Conservation (phyloP, 768 basidiomycete species). For the Paxillus rubicundulus region DNA sequence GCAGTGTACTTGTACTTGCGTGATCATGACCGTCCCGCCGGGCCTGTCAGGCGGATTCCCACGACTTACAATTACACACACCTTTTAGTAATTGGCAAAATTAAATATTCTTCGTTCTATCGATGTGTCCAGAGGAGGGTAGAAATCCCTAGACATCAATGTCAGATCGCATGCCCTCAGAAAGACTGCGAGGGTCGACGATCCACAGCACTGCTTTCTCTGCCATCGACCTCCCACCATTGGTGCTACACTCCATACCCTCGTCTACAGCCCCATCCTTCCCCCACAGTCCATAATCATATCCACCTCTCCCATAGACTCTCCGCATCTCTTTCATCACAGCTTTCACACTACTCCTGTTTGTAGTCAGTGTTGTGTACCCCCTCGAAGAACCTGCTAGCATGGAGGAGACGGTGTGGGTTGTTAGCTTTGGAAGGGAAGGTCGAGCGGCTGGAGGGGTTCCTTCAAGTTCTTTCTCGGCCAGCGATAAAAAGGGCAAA, state of each 20-base stretch:
- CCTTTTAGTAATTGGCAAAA: too few relatives aligned
- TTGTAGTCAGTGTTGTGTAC: conserved; percentile 89
- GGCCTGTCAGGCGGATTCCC: too few relatives aligned
- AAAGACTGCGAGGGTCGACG: conserved; percentile 76
- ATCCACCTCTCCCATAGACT: conserved; percentile 4
- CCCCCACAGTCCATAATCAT: conserved; percentile 18
- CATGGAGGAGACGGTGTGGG: conserved; percentile 76
- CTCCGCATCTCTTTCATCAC: conserved; percentile 66
- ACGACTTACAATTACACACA: too few relatives aligned
- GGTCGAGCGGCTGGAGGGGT: conserved; percentile 54
- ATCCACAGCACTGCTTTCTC: conserved; percentile 60
- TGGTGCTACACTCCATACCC: conserved; percentile 4
- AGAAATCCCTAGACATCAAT: background rate
- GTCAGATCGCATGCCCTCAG: conserved; percentile 53
- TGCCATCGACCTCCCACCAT: background rate
- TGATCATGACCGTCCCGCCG: too few relatives aligned
- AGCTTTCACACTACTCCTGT: conserved; percentile 72
- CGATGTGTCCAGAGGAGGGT: too few relatives aligned
- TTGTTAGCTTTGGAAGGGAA: conserved; percentile 60
- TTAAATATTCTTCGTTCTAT: too few relatives aligned
- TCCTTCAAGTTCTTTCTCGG: conserved; percentile 25
- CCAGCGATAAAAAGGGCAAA: background rate
- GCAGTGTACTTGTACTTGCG: too few relatives aligned
- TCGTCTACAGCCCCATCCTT: conserved; percentile 17
- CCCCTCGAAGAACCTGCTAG: conserved; percentile 62